Percentiles rank a stretch among this genome's conserved stretches.
These are phyloP conservation scores for Pseudogymnoascus sp. DNA, from an alignment of 2,329 filamentous ascomycete species.

Conservation along the genomic window DNA sequence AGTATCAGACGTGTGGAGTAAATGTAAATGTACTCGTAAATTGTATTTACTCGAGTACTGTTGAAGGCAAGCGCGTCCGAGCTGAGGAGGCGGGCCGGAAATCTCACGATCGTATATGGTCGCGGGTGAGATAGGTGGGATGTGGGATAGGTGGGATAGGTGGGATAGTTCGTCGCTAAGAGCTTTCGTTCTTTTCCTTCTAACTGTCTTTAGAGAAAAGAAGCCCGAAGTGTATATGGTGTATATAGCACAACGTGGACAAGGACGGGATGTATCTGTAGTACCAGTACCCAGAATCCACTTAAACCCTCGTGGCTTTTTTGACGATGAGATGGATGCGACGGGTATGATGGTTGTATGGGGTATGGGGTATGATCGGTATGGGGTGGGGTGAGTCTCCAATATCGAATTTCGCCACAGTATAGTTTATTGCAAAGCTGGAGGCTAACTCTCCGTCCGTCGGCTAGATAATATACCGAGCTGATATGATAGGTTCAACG, in stretches of 20 bases:
- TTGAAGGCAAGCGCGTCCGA: not conserved
- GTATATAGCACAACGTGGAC: not conserved
- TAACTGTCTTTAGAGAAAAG: not conserved
- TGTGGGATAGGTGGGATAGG: not conserved
- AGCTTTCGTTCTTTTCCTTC: not conserved
- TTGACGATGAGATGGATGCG: not conserved
- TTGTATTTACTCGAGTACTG: not conserved
- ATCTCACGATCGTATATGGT: not conserved
- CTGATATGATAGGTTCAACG: not conserved
- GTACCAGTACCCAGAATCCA: not conserved
- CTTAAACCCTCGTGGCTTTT: not conserved
- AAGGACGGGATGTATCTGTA: not conserved
- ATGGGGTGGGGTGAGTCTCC: not conserved
- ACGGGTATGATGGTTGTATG: not conserved
- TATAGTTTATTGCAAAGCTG: not conserved
- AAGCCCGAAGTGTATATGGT: not conserved
- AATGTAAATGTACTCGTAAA: not conserved
- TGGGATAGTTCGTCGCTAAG: not conserved
- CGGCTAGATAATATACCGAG: not conserved
- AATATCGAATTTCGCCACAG: not conserved
- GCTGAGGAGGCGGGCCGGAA: not conserved
- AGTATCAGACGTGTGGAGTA: not conserved
- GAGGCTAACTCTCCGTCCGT: not conserved
- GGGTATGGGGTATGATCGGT: not conserved
- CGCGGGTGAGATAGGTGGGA: not conserved